Evolutionary conservation across 2,329 filamentous ascomycete genomes (phyloP), one percentile per base, ranked within the genome.

Genomic region (Curvularia verruculosa): DNA sequence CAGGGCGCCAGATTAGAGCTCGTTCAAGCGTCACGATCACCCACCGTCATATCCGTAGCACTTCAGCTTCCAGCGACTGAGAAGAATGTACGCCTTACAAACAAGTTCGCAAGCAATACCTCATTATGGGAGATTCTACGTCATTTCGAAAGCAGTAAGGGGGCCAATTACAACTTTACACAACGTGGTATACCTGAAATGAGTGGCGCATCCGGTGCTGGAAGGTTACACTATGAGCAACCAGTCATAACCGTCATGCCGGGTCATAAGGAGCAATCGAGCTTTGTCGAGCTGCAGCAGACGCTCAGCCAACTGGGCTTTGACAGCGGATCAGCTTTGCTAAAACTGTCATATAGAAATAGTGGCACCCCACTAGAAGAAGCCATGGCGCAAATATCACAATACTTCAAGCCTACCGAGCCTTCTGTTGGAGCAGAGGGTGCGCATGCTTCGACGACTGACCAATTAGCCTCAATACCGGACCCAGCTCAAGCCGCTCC

Each of bases 1-100:
- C 85, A 91, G 36, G 95, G 95, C 60, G 94, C 95, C 57, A 96
- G 96, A 73, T 86, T 99, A 56, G 93, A 98, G 73, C 89, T 99
- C 48, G 89, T 97, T 21, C 88, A 91, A 72, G 88, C 89, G 57
- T 95, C 93, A 44, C 90, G 91, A 55, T 95, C 92, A 0, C 89
- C 93, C 0, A 89, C 91, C 1, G 89, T 89, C 46, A 89, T 99
- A 54, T 92, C 89, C 39, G 89, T 99, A 40, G 94, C 91, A n/a
- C 81, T 99, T 12, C 91, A 96, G 72, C 81, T 97, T 26, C 91
- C 92, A 3, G 51, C 51, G 10, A 46, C 39, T 21, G 55, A 58
- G 34, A 49, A 54, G 46, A 83, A 88, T 34, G 85, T 87, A 21
- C 87, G 92, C 28, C 78, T 96, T 39, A 86, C 87, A 54, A 88